Percentiles rank a stretch among this genome's conserved stretches.
Conservation (phyloP, 768 basidiomycete species). For the Galerina marginata region DNA sequence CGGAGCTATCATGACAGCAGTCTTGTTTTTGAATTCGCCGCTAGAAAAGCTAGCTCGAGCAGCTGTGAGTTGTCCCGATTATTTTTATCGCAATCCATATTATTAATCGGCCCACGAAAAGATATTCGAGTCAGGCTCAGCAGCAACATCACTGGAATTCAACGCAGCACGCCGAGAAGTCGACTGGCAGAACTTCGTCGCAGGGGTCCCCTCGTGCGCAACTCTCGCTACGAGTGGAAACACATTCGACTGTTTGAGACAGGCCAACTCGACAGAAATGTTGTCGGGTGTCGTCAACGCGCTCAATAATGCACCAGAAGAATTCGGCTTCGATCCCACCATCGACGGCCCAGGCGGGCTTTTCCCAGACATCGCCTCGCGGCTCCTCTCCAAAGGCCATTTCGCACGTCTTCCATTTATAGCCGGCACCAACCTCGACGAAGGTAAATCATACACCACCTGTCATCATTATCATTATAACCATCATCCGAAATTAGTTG, state of each 20-base stretch:
- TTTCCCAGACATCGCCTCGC: slow-evolving; percentile 44
- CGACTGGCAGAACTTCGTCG: slow-evolving; percentile 45
- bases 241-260: slow-evolving; percentile 41
- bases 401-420: slow-evolving; percentile 49
- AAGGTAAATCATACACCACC: slow-evolving; percentile 38
- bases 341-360: slow-evolving; percentile 48
- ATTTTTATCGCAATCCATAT: neutral
- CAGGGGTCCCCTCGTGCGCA: slow-evolving; percentile 39
- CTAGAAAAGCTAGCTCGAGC: slow-evolving; percentile 39
- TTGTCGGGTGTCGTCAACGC: slow-evolving; percentile 22
- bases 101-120: neutral
- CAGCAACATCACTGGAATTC: slow-evolving; percentile 39
- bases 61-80: slow-evolving; percentile 24
- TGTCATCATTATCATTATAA: too few species aligned
- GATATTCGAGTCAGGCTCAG: slow-evolving; percentile 50
- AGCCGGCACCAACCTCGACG: slow-evolving; percentile 48
- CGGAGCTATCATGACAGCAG: slow-evolving; percentile 51
- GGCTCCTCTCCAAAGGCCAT: slow-evolving; percentile 29
- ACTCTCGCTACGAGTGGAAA: slow-evolving; percentile 26
- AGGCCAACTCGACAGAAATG: slow-evolving; percentile 29
- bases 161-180: slow-evolving; percentile 33
- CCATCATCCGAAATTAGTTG: neutral
- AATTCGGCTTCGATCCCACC: slow-evolving; percentile 39
- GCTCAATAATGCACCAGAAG: slow-evolving; percentile 18
- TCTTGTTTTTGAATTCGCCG: slow-evolving; percentile 42